Base-by-base conservation (phyloP, 768 basidiomycete species). In the Strobilomyces echinocephalus region DNA sequence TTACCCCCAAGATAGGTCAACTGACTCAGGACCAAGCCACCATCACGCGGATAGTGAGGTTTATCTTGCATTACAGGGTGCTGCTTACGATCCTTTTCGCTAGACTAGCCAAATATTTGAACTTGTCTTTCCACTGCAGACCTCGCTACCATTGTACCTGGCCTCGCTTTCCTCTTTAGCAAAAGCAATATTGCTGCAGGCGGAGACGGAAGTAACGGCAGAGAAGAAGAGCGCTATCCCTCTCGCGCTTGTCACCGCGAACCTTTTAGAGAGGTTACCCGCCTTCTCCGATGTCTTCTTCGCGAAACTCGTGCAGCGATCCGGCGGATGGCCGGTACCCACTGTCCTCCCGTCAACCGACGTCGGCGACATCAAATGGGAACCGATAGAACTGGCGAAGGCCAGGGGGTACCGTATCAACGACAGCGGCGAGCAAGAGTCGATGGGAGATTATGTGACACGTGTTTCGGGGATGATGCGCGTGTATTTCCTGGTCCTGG, bases 191-290 rank as follows among this genome's bases (percentile, higher is more conserved):
- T 78, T 97, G 41, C 77, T 89, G 33, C 95, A 97, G 73, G 94
- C 94, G 16, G 94, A 97, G 73, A 88, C 85, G 0, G 95, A 98
- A 69, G 90, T 95, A 9, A 83, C 88, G 1, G 93, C 94, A 3
- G 90, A 95, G 70, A 84, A 88, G 63, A 83, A 84, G 30, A 87
- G 88, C 21, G 94, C 93, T 0, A 76, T 79, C 35, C 95, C 95
- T 0, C 79, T 99, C 21, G 91, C 89, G 0, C 79, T 81, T 31
- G 82, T 97, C 11, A 57, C 66, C 4, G 78, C 87, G 57, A 84
- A 80, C 56, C 76, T 97, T 30, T 77, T 93, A 50, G 76, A 39
- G 78, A 83, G 47, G 62, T 61, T 83, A 4, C 74, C 76, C 6
- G 66, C 70, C 28, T 87, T 99, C 59, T 73, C 82, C 3, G 78